Base-by-base conservation (phyloP, 768 basidiomycete species). In the Candolleomyces aberdarensis region DNA sequence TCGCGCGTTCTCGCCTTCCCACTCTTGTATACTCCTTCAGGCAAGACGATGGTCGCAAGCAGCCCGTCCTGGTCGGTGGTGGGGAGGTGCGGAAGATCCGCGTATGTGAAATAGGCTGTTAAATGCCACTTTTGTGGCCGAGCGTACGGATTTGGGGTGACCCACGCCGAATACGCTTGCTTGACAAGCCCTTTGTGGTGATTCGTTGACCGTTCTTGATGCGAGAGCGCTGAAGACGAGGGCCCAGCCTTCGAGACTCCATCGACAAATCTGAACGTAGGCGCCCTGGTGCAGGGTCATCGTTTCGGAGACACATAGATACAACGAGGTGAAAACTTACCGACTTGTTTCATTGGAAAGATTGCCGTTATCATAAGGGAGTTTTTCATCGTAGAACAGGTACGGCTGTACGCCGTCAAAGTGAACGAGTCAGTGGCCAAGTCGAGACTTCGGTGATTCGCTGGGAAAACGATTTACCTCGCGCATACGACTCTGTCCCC, bases 161-260 rank as follows among this genome's bases (percentile, higher is more conserved):
- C 83, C 79, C 81, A 85, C 22, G 84, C 86, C 17, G 86, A 87
- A 69, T 89, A 89, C 19, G 86, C 85, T 68, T 87, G 86, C 70
- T 88, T 88, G 57, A 88, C 82, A 54, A 89, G 76, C 20, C 86
- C 86, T 13, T 76, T 66, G 53, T 85, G 83, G 56, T 81, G 80
- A 53, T 78, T 78, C 13, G 79, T 76, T 59, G 80, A 79, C 36
- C 85, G 77, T 65, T 84, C 84, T 66, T 81, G 82, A 71, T 86
- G 85, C 26, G 85, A 83, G 63, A 83, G 62, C 6, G 84, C 82
- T 40, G 85, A 80, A 20, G 81, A 84, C 10, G 79, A 76, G n/a
- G 79, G 79, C 29, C 75, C 76, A 31, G 76, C 76, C 46, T 81
- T 78, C 55, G 83, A 77, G 40, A 80, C 79, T 14, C 82, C 83